A percentile compares a stretch with the other conserved stretches of the same genome.
These are phyloP conservation scores for Solanum sejunctum DNA, from an alignment of 257 asterid species.

Conservation along the genomic window DNA sequence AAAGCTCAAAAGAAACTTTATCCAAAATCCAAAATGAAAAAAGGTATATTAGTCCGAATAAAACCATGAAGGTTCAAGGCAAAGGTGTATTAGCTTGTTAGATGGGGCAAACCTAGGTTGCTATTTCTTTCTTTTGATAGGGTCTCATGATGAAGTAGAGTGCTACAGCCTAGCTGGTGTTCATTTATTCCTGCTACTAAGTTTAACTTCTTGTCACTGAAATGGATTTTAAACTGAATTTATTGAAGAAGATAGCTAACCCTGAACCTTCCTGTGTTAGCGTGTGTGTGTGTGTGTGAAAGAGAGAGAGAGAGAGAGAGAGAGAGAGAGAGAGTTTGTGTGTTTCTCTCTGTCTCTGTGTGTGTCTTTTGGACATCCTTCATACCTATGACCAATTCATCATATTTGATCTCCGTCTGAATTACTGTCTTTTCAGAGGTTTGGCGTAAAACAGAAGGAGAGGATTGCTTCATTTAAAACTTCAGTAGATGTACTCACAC, in stretches of 20 bases:
- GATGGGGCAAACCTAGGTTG: neutral
- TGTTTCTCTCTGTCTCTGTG: neutral
- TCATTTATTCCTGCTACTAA: neutral
- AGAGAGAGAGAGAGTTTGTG: neutral
- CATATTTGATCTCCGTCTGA: neutral
- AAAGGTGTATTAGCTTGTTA: neutral
- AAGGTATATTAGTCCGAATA: neutral
- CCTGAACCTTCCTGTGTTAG: neutral
- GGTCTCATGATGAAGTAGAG: neutral
- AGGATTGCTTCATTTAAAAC: slow-evolving; percentile 95
- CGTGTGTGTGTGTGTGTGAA: neutral
- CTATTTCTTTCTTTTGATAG: neutral
- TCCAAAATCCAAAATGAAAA: neutral
- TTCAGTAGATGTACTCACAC: slow-evolving; percentile 93
- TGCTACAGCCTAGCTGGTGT: neutral
- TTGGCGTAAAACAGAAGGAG: slow-evolving; percentile 96
- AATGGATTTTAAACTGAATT: neutral
- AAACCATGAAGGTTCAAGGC: neutral
- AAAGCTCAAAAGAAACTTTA: neutral
- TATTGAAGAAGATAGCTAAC: neutral
- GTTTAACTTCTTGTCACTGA: neutral
- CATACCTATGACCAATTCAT: neutral
- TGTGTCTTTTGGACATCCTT: neutral
- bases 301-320: neutral
- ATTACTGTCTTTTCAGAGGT: slow-evolving; percentile 51